Conservation (phyloP, 2,329 filamentous ascomycete species). For the Remersonia thermophila region DNA sequence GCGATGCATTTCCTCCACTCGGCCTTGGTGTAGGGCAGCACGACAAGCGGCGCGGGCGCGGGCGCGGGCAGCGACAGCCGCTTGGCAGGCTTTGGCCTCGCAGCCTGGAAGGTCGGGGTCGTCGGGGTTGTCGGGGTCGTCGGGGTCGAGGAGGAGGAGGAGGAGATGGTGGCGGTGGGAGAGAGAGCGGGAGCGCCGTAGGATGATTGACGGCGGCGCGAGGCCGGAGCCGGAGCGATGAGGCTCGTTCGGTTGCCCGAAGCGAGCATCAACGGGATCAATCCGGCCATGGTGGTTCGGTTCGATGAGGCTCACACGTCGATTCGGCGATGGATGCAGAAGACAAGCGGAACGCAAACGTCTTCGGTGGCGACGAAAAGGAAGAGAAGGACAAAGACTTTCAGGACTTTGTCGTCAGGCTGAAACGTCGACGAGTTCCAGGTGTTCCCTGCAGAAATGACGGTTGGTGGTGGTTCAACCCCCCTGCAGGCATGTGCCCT, state of each 20-base stretch:
- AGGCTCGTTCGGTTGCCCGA: constrained; percentile 15
- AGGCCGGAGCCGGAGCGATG: constrained; percentile 1
- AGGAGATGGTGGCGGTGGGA: not conserved
- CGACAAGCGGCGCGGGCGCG: constrained; percentile 5
- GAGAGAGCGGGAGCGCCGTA: not conserved
- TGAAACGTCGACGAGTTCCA: constrained; percentile 1
- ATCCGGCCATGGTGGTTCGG: constrained; percentile 15
- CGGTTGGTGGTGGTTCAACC: no score
- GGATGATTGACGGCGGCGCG: constrained; percentile 4
- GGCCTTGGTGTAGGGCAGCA: constrained; percentile 30
- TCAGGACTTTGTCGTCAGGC: no score
- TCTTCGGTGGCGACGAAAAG: no score
- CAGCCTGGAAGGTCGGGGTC: constrained; percentile 4
- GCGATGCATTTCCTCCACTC: constrained; percentile 41
- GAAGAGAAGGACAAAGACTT: no score
- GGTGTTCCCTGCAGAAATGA: constrained; percentile 3
- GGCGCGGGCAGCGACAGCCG: constrained; percentile 15
- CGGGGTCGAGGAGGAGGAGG: not conserved
- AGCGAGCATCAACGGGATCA: constrained; percentile 20
- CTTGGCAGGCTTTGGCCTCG: constrained; percentile 14
- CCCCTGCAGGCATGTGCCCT: constrained; percentile 11
- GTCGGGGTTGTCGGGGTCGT: constrained; percentile 8
- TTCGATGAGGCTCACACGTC: not conserved
- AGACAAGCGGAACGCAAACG: not conserved
- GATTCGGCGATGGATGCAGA: not conserved